Evolutionary conservation across 139 green algal species (phyloP), one percentile per base, ranked within the genome.

Genomic region (Coelastrella sp.): DNA sequence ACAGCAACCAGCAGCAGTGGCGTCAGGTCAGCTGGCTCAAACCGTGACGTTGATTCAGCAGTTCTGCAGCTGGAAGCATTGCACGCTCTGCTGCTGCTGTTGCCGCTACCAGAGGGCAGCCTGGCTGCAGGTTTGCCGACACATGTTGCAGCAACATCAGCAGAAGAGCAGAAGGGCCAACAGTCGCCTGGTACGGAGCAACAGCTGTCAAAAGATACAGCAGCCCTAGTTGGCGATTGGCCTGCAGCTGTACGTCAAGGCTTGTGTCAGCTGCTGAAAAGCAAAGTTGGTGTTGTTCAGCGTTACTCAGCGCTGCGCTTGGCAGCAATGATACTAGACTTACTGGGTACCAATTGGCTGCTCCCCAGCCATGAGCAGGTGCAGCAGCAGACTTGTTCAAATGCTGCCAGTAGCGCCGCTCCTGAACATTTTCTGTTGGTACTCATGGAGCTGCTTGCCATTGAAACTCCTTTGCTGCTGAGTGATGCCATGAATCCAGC

Each of bases 61-160:
- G 85, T 85, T 30, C 34, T 92, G 38, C 93, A 96, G 77, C 85
- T 96, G 25, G 89, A 96, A 59, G 86, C 90, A 2, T 79, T 93
- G 74, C 89, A 93, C 13, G 66, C 86, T 25, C 86, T 96, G 69
- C 87, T 96, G 80, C 84, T 96, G 27, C 41, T 94, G 11, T 69
- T 94, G 48, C 90, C 38, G 51, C 27, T 81, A 67, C 51, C 60
- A 51, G 63, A 76, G 27, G 62, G 63, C n/a, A 15, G 45, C 30
- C 6, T n/a, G 13, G 64, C 30, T 51, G 67, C 67, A 69, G 21
- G 27, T 21, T 21, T 69, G 38, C 53, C 57, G 37, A 32, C 5
- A 15, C 41, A 50, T 5, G 25, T 27, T 2, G 43, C 79, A 69
- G 62, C 62, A 63, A 32, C 40, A 63, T 38, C 38, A 13, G 59